phyloP scores from a whole-genome alignment of 2,329 filamentous ascomycete genomes.

The Fusarium pilosicola region DNA sequence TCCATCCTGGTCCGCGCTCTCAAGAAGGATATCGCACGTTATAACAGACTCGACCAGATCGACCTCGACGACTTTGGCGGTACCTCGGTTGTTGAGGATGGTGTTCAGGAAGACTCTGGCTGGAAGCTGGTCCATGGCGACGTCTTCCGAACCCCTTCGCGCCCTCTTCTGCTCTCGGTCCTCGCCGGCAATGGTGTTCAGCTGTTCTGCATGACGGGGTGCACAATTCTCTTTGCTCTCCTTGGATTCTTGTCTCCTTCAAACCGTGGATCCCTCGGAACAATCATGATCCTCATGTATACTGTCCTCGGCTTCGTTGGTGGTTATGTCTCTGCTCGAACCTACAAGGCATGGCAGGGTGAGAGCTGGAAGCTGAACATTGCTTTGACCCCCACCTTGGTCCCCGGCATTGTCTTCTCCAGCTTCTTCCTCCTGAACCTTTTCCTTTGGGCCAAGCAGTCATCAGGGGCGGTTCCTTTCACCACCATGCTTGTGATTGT shows the following conservation, averaged over 20 bases:
- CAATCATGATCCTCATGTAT: conserved; percentile 92
- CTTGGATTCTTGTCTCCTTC: conserved; percentile 95
- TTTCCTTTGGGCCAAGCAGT: conserved; percentile 93
- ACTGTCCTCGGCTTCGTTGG: conserved; percentile 92
- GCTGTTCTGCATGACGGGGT: conserved; percentile 96
- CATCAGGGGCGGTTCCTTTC: conserved; percentile 94
- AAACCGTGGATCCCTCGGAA: conserved; percentile 92
- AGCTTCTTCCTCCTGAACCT: conserved; percentile 95
- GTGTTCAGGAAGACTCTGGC: conserved; percentile 95
- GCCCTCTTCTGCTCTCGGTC: conserved; percentile 85
- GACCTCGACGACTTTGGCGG: conserved; percentile 89
- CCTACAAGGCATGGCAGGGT: conserved; percentile 95
- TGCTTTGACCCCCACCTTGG: conserved; percentile 82
- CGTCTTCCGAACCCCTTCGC: conserved; percentile 89
- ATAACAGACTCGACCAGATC: conserved; percentile 93
- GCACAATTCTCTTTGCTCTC: conserved; percentile 92
- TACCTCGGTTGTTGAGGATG: conserved; percentile 83
- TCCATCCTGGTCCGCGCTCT: conserved; percentile 91
- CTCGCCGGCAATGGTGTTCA: conserved; percentile 94
- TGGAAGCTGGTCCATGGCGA: conserved; percentile 99
- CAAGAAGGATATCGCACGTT: conserved; percentile 94
- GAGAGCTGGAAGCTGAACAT: conserved; percentile 97
- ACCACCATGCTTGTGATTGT: conserved; percentile 96
- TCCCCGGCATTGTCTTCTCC: conserved; percentile 86
- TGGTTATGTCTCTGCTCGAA: conserved; percentile 86